A percentile compares a stretch with the other conserved stretches of the same genome.
Conservation (phyloP, 2,329 filamentous ascomycete genomes). For the Ophioceras dolichostomum region DNA sequence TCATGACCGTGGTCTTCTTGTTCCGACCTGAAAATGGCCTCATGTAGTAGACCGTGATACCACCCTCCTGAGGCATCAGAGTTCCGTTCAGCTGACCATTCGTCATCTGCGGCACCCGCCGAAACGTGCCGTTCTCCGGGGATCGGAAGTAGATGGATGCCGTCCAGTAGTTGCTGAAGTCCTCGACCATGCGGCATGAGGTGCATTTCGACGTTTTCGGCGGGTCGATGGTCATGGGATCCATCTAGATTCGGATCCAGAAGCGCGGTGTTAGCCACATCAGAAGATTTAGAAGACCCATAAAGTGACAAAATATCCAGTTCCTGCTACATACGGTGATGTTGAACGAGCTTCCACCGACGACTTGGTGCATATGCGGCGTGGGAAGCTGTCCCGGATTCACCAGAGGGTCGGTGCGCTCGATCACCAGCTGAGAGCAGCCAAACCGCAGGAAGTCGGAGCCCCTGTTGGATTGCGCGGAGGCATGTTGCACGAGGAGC, state of each 20-base stretch:
- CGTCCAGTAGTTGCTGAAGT: slow-evolving; percentile 59
- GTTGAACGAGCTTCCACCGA: slow-evolving; percentile 1
- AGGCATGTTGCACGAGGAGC: neutral
- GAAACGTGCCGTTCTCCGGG: slow-evolving; percentile 43
- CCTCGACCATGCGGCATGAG: slow-evolving; percentile 48
- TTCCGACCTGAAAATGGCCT: neutral
- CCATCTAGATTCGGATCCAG: neutral
- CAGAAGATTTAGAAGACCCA: neutral
- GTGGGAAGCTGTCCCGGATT: neutral
- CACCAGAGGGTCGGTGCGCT: slow-evolving; percentile 1
- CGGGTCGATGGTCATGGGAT: slow-evolving; percentile 2
- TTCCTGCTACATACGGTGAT: neutral
- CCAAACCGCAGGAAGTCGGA: slow-evolving; percentile 1
- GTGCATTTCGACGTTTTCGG: slow-evolving; percentile 40
- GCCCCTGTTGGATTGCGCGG: neutral
- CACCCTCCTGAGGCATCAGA: slow-evolving; percentile 26
- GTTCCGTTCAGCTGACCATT: slow-evolving; percentile 14
- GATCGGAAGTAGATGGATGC: slow-evolving; percentile 37
- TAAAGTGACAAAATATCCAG: neutral
- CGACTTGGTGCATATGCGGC: slow-evolving; percentile 1
- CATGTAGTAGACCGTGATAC: slow-evolving; percentile 35
- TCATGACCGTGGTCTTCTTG: neutral
- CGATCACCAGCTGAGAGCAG: slow-evolving; percentile 1
- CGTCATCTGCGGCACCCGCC: slow-evolving; percentile 29
- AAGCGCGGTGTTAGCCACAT: neutral